Base-by-base conservation (phyloP, 1,284 basidiomycete genomes). In the Puccinia coronata region DNA sequence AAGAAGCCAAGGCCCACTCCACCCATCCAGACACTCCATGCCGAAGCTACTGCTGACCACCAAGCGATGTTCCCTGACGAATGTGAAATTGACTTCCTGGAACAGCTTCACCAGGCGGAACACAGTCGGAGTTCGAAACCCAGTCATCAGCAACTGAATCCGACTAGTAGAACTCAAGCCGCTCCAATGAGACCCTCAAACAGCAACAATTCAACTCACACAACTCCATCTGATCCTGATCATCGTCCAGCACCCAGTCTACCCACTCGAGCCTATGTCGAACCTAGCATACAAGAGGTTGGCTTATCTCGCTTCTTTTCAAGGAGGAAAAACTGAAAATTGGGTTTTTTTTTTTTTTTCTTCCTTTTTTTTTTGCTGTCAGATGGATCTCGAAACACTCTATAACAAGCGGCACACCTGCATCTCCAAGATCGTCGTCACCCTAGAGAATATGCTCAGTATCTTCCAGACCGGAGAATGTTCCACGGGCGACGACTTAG, bases 341-440 rank as follows among this genome's bases (percentile, higher is more conserved):
- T 41, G n/a, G 23, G 3, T 69, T 11, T 57, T 23, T 31, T 53
- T 12, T 43, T 43, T n/a, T 28, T 18, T 43, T 72, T 28, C 16
- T 49, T n/a, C 25, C 67, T 23, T 41, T 61, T 36, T 61, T 31
- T 41, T 47, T n/a, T n/a, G n/a, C n/a, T n/a, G n/a, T 8, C 57
- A 80, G 77, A 71, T 80, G 20, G 77, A 80, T 70, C 49, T 80
- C n/a, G 36, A 80, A 47, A 80, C 77, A 23, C 57, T 80, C 16
- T 80, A 80, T 41, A 59, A 49, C 36, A 80, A 80, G 59, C 65
- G 77, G 8, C 77, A 80, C 43, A 53, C 51, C 9, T 80, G 77
- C 55, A 59, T 80, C 28, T 43, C 51, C 39, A 49, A 51, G 36
- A 59, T 80, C 53, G 67, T 70, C 12, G 53, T 59, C 31, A 80